Evolutionary conservation across 2,329 filamentous ascomycete genomes (phyloP), one percentile per base, ranked within the genome.

Genomic region (Scopulariopsis brevicaulis): DNA sequence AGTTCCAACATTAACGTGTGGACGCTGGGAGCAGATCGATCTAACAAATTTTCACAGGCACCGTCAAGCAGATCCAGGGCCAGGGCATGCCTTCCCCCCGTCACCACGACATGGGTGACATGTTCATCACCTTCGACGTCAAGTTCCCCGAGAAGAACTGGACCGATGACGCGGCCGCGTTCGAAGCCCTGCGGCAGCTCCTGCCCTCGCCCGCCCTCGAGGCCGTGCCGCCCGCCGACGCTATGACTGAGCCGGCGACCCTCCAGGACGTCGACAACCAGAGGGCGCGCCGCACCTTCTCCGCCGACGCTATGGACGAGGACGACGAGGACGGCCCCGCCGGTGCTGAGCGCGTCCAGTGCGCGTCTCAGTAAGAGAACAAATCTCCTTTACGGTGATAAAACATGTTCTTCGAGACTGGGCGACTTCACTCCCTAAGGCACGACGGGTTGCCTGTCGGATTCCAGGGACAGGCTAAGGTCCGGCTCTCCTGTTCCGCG

Each of bases 41-140:
- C 56, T 58, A 58, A 58, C 50, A 14, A 8, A 22, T 37, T 25
- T 20, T 53, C 46, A 58, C 65, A 96, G 94, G 89, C 65, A 80
- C 90, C 64, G 83, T 97, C 71, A 97, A 96, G 79, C 88, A 96
- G 74, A 86, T 99, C 67, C 89, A 90, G 64, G 92, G 91, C 63
- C 94, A 99, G 75, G 94, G 94, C 71, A 99, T 99, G 94, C 94
- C 94, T 50, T 95, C 94, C 4, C 88, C 84, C 74, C 85, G 94
- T 66, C 94, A 97, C 74, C 94, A 99, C 79, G 89, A 97, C 74
- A 85, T 83, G 69, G 94, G 94, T 68, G 96, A 99, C 76, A 80
- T 99, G 66, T 99, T 94, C 78, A 91, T 99, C 68, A 90, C 96
- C 70, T 99, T 99, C 77, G 86, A 89, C 68, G 91, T 99, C 75